Evolutionary conservation across 1,284 basidiomycete species (phyloP).

Genomic region (Pseudozyma tsukubaensis): DNA sequence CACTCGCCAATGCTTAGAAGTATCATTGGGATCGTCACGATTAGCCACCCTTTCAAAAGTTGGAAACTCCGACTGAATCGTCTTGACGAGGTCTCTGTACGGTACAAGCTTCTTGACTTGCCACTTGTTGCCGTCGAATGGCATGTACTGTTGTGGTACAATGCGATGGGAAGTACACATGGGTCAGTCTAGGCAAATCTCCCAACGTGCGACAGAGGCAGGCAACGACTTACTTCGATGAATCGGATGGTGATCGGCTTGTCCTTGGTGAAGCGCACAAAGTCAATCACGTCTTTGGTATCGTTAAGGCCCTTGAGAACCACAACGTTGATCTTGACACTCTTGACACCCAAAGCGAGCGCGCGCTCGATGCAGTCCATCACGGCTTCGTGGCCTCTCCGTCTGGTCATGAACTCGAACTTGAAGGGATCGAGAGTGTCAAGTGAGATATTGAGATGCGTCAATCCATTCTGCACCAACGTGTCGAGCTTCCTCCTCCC

Average conservation of each 20-base stretch:
- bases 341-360: constrained; percentile 71
- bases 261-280: constrained; percentile 79
- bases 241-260: constrained; percentile 80
- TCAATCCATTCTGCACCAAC: constrained; percentile 79
- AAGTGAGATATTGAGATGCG: constrained; percentile 78
- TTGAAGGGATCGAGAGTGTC: constrained; percentile 88
- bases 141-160: constrained; percentile 76
- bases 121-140: constrained; percentile 86
- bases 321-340: constrained; percentile 86
- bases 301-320: constrained; percentile 84
- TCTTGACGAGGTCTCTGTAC: constrained; percentile 49
- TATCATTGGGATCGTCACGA: constrained; percentile 79
- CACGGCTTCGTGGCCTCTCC: constrained; percentile 78
- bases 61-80: constrained; percentile 40
- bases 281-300: constrained; percentile 77
- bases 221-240: constrained; percentile 73
- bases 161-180: background rate
- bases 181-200: background rate
- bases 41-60: constrained; percentile 37
- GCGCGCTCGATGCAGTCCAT: constrained; percentile 78
- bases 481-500: constrained; percentile 76
- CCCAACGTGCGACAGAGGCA: background rate
- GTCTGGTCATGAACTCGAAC: constrained; percentile 84
- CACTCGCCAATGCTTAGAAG: constrained; percentile 81
- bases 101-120: constrained; percentile 80